Evolutionary conservation across 2,329 filamentous ascomycete species (phyloP), one percentile per base, ranked within the genome.

Genomic region (Monilinia vaccinii-corymbosi): DNA sequence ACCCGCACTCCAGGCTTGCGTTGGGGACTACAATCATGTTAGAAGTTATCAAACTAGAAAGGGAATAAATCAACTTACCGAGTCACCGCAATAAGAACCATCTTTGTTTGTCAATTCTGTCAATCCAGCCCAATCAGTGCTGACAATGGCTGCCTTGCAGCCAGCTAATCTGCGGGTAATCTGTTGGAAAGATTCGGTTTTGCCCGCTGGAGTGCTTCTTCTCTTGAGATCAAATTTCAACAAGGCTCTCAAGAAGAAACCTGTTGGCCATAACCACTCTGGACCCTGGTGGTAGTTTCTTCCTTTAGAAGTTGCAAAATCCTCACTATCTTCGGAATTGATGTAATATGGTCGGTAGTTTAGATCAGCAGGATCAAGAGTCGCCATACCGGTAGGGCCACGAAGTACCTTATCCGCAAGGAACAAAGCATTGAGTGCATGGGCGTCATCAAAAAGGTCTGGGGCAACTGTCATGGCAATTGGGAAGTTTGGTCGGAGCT

Each of bases 281-380:
- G 94, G 95, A 5, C 94, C 94, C 73, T 97, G 93, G 74, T 99
- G 94, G 75, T 99, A 99, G 75, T 97, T 99, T 60, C 94, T 82
- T 53, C 94, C 94, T 75, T 97, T 97, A 67, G 88, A 85, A 0
- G 93, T 97, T 13, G 89, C 83, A 70, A 97, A 97, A 73, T 97
- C 89, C 14, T 83, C 84, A 62, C 87, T 93, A 74, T 99, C 94
- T 70, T 97, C 93, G 66, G 87, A 89, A 76, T 99, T 99, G 78
- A 87, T 85, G 77, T 99, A 99, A 77, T 94, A 90, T 0, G 92
- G 92, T 3, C 89, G 85, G 76, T 99, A 99, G 75, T 99, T 96
- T 59, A 91, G 79, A 72, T 99, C 95, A 2, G 81, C 82, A 0
- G 94, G 94, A 70, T 99, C 94, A 23, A 99, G 84, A 4, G 94